Conservation (phyloP, 176 grass and related monocot genomes). For the Triticum timopheevii region DNA sequence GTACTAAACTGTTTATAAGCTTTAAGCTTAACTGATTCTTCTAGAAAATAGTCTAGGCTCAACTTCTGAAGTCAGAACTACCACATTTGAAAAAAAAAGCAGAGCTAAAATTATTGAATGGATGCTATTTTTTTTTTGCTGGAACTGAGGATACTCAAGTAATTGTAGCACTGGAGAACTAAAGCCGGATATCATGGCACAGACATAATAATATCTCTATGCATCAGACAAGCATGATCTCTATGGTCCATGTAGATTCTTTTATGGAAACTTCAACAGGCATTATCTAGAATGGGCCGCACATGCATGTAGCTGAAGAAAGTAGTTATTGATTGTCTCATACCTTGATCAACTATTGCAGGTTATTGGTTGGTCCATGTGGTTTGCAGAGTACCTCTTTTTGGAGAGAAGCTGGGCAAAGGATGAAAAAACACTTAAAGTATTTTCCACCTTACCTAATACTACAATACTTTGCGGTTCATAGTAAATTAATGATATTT, state of each 20-base stretch:
- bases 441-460: slow-evolving; percentile 10
- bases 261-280: neutral
- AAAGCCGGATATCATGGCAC: neutral
- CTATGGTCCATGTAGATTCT: neutral
- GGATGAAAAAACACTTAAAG: slow-evolving; percentile 28
- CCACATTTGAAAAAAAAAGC: neutral
- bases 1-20: neutral
- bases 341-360: slow-evolving; percentile 4
- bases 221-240: neutral
- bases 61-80: neutral
- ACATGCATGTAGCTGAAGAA: neutral
- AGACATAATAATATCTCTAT: neutral
- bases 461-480: neutral
- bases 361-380: slow-evolving; percentile 28
- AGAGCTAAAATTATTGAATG: neutral
- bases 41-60: neutral
- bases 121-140: neutral
- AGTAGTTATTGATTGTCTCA: neutral
- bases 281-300: neutral
- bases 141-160: neutral
- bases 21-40: neutral
- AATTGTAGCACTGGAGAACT: neutral
- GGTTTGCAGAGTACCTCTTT: slow-evolving; percentile 24
- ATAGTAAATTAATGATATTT: neutral
- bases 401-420: slow-evolving; percentile 29